Evolutionary conservation across 129 eudicot genomes (phyloP).

Genomic region (Scalesia atractyloides): DNA sequence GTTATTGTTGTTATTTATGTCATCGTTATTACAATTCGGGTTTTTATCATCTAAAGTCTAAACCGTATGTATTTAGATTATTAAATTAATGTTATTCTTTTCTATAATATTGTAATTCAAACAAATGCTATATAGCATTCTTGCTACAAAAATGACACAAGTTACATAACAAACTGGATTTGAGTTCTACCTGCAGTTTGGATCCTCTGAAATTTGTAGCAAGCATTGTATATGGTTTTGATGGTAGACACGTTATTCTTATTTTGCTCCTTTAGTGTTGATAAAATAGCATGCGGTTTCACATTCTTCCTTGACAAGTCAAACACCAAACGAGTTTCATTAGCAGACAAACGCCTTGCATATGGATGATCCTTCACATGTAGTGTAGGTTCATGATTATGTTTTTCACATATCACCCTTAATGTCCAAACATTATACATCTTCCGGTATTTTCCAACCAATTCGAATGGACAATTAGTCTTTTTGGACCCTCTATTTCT

Average conservation of each 20-base stretch:
- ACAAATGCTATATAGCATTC: not conserved
- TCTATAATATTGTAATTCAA: not conserved
- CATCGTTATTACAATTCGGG: not conserved
- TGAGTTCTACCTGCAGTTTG: constrained; percentile 16
- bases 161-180: not conserved
- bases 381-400: constrained; percentile 32
- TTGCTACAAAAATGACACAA: not conserved
- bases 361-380: constrained; percentile 25
- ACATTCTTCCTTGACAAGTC: constrained; percentile 30
- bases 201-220: constrained; percentile 6
- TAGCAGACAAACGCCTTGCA: constrained; percentile 16
- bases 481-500: constrained; percentile 14
- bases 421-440: constrained; percentile 14
- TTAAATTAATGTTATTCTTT: not conserved
- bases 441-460: constrained; percentile 14
- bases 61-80: not conserved
- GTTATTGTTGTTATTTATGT: not conserved
- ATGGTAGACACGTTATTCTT: constrained; percentile 15
- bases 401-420: constrained; percentile 22
- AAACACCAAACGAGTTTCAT: constrained; percentile 25
- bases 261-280: constrained; percentile 10
- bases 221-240: constrained; percentile 15
- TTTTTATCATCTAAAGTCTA: not conserved
- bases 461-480: constrained; percentile 18
- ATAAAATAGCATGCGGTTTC: constrained; percentile 17